Evolutionary conservation across 257 asterid genomes (phyloP).

Genomic region (Misopates orontium): DNA sequence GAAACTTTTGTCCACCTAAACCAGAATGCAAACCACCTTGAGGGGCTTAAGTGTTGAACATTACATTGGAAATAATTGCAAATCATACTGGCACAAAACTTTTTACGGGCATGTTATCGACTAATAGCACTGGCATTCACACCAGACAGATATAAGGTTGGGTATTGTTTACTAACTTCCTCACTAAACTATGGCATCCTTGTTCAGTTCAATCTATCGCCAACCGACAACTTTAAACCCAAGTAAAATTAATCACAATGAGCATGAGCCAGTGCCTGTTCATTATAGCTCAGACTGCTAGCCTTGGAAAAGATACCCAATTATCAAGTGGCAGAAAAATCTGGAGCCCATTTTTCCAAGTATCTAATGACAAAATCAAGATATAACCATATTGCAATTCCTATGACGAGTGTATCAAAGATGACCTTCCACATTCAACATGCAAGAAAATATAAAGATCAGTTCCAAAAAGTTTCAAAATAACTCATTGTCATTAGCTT

Average conservation of each 20-base stretch:
- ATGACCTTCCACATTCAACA: too few species aligned
- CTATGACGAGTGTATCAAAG: neutral
- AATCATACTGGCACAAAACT: neutral
- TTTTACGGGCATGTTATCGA: neutral
- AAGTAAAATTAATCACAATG: neutral
- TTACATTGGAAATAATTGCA: too few species aligned
- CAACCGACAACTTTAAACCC: neutral
- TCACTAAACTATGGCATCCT: neutral
- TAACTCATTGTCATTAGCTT: neutral
- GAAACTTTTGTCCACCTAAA: too few species aligned
- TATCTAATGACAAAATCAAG: neutral
- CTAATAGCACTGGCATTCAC: neutral
- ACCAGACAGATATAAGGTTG: neutral
- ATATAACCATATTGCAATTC: neutral
- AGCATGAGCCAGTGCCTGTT: too few species aligned
- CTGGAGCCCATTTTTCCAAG: neutral
- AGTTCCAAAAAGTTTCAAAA: slow-evolving; percentile 14
- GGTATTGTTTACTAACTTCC: neutral
- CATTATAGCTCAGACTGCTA: neutral
- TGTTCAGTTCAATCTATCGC: neutral
- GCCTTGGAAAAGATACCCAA: neutral
- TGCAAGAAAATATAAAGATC: neutral
- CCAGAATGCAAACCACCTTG: too few species aligned
- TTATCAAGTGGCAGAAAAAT: neutral
- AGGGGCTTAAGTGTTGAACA: too few species aligned